Conservation (phyloP, 1,139 yeast genomes). For the Petasospora fabianii region DNA sequence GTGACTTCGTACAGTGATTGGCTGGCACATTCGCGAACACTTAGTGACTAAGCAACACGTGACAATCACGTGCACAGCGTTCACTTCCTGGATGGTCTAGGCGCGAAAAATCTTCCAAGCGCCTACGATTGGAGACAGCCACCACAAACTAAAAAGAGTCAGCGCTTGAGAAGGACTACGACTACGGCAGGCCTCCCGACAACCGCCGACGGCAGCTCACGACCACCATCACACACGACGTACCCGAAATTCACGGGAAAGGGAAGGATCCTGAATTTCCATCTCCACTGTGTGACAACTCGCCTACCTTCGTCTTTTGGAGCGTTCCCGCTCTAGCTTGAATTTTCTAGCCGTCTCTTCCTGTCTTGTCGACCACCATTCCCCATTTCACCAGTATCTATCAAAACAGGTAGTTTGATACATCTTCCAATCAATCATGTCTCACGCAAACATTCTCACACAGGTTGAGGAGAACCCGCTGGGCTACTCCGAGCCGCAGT, state of each 20-base stretch:
- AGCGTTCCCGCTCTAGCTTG: too few species aligned
- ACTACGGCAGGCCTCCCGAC: background rate
- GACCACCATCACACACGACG: too few species aligned
- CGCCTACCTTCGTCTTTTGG: too few species aligned
- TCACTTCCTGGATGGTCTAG: background rate
- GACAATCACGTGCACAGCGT: constrained; percentile 1
- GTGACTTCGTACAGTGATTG: constrained; percentile 15
- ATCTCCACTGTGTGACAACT: too few species aligned
- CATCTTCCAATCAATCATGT: too few species aligned
- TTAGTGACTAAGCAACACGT: constrained; percentile 1
- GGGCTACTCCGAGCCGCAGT: constrained; percentile 16
- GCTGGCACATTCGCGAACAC: constrained; percentile 7
- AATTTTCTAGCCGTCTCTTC: too few species aligned
- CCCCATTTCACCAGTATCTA: too few species aligned
- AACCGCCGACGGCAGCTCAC: too few species aligned
- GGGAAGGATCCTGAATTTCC: too few species aligned
- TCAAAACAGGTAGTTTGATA: too few species aligned
- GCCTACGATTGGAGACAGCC: constrained; percentile 3
- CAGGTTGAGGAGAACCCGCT: constrained; percentile 53
- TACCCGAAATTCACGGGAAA: too few species aligned
- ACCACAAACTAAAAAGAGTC: constrained; percentile 7
- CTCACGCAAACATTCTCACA: constrained; percentile 44
- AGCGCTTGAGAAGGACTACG: background rate
- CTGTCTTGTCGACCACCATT: too few species aligned
- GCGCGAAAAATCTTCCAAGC: constrained; percentile 2